phyloP scores from a whole-genome alignment of 495 filamentous ascomycete species.

The Hyaloscypha bicolor region DNA sequence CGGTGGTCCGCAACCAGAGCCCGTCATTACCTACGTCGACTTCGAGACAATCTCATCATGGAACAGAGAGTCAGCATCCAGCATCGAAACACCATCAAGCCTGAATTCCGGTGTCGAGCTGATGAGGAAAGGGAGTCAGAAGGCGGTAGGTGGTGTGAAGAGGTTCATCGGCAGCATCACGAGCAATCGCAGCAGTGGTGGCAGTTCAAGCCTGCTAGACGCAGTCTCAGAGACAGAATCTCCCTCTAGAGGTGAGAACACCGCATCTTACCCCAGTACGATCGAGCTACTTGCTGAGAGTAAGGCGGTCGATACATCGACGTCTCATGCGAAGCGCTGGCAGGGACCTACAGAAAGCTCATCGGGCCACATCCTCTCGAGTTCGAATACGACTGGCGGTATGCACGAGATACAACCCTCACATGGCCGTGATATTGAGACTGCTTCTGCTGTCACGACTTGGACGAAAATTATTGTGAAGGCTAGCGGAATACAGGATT shows the following conservation, averaged over 20 bases:
- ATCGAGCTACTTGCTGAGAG: neutral
- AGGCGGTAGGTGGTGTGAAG: neutral
- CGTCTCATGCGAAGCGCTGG: constrained; percentile 6
- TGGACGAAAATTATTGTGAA: neutral
- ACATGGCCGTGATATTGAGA: neutral
- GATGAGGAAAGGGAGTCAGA: neutral
- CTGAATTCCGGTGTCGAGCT: neutral
- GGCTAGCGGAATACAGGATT: neutral
- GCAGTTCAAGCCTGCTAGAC: neutral
- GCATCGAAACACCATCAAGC: neutral
- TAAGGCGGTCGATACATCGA: neutral
- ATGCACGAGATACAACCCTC: neutral
- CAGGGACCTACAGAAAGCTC: constrained; percentile 9
- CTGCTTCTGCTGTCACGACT: neutral
- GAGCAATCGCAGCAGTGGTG: neutral
- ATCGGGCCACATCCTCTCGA: constrained; percentile 15
- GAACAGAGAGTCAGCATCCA: neutral
- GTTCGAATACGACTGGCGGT: neutral
- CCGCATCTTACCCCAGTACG: neutral
- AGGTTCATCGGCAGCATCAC: neutral
- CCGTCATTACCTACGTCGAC: neutral
- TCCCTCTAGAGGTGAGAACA: neutral
- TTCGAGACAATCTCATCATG: neutral
- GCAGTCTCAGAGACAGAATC: neutral
- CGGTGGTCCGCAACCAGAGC: neutral